Conservation (phyloP, 129 eudicot genomes). For the Oenanthe sinensis region DNA sequence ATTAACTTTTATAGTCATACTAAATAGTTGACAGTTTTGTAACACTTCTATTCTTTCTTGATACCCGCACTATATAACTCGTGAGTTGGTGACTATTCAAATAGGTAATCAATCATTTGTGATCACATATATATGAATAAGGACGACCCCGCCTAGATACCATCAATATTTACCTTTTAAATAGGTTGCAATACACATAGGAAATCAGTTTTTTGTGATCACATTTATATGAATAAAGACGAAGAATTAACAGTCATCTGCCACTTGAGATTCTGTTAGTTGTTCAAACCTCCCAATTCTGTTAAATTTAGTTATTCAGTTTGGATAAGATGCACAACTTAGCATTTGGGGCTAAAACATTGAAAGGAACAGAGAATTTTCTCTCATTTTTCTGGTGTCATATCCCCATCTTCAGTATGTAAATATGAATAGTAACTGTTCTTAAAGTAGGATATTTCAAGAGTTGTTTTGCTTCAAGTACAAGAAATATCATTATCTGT, state of each 20-base stretch:
- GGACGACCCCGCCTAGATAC: neutral
- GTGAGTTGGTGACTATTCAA: neutral
- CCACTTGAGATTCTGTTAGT: neutral
- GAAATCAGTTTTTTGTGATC: neutral
- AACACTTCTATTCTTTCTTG: neutral
- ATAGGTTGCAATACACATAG: neutral
- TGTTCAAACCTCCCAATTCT: neutral
- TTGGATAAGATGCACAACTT: neutral
- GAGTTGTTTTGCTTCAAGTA: neutral
- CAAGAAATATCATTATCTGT: neutral
- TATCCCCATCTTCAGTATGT: neutral
- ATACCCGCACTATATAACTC: neutral
- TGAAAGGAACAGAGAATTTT: neutral
- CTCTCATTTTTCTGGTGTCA: neutral
- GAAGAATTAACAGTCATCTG: neutral
- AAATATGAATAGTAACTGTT: neutral
- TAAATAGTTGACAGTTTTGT: neutral
- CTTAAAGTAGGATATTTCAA: neutral
- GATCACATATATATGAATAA: constrained; percentile 12
- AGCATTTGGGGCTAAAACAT: neutral
- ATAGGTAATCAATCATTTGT: neutral
- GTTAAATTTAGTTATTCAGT: neutral
- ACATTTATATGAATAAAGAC: constrained; percentile 1
- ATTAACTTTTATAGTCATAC: neutral
- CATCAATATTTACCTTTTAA: neutral